These are phyloP conservation scores for Septoria linicola DNA, from an alignment of 2,329 filamentous ascomycete genomes.

Conservation along the genomic window DNA sequence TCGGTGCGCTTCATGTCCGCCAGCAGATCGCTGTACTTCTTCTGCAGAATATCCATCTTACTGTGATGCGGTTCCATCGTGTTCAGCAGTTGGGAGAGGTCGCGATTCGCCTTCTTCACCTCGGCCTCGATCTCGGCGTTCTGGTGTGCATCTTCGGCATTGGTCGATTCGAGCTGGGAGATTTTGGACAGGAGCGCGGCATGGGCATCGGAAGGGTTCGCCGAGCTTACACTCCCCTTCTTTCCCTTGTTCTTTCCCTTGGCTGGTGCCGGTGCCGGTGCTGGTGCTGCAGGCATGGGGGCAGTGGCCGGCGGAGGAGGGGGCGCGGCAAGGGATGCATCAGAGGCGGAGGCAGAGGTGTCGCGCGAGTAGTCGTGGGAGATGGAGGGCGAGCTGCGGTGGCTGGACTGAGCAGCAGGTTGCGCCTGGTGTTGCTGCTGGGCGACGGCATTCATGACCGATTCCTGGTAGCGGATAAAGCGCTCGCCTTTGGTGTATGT, in stretches of 20 bases:
- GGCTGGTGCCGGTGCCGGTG: conserved; percentile 41
- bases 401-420: conserved; percentile 12
- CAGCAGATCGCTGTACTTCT: conserved; percentile 85
- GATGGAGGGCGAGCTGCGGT: conserved; percentile 10
- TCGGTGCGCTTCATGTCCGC: conserved; percentile 95
- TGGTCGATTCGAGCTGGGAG: conserved; percentile 90
- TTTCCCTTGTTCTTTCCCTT: conserved; percentile 75
- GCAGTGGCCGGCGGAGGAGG: conserved; percentile 45
- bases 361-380: conserved; percentile 34
- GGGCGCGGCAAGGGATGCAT: conserved; percentile 34
- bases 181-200: conserved; percentile 92
- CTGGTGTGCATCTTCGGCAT: conserved; percentile 89
- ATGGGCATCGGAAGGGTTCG: conserved; percentile 83
- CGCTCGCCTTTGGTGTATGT: conserved; percentile 14
- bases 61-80: conserved; percentile 90
- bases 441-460: conserved; percentile 14
- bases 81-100: conserved; percentile 78
- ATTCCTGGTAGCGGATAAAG: conserved; percentile 14
- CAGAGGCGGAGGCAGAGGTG: conserved; percentile 11
- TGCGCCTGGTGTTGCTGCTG: conserved; percentile 16
- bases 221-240: conserved; percentile 58
- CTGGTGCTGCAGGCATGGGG: conserved; percentile 48
- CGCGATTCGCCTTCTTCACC: conserved; percentile 89
- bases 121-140: conserved; percentile 95
- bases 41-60: conserved; percentile 86